Evolutionary conservation across 768 basidiomycete species (phyloP), one percentile per base, ranked within the genome.

Genomic region (Lactarius hengduanensis): DNA sequence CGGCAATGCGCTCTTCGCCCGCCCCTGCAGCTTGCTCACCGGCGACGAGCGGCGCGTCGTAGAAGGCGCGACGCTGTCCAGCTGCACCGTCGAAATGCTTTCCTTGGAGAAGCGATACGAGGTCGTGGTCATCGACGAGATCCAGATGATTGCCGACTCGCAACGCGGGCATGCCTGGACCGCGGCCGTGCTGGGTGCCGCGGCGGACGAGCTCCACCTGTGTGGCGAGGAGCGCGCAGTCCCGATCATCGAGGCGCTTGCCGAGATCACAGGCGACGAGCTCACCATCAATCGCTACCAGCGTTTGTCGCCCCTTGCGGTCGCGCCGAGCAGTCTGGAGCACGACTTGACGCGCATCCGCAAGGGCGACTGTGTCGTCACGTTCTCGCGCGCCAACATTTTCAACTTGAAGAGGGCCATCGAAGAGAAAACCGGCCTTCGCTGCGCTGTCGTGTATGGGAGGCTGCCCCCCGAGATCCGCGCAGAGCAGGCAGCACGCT

Each of bases 151-250:
- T 20, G 84, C 84, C 0, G 94, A 98, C 75, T 76, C 80, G 0
- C 79, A 86, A 3, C 86, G 97, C 18, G 96, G 97, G 0, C 79
- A 78, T 30, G 86, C 86, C 0, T 99, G 97, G 96, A 90, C 91
- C 10, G 73, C 75, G 15, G 95, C 94, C 0, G 82, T 99, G 2
- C 76, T 97, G 22, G 91, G 92, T 2, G 58, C 89, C 1, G 77
- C 81, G 62, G 94, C 95, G 2, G 80, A 82, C 32, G 96, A 98
- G 73, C 72, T 99, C 1, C 97, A 99, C 77, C 82, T 99, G 1
- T 98, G 97, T 73, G 97, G 97, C 4, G 97, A 99, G 75, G 94
- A 94, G 71, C 89, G 91, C 2, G 95, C 91, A 0, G 86, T 98
- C 11, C 90, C 90, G 0, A 76, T 98, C n/a, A 80, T 98, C 13